These are phyloP conservation scores for Crithidia fasciculata DNA, from an alignment of 208 protist genomes.

Conservation along the genomic window DNA sequence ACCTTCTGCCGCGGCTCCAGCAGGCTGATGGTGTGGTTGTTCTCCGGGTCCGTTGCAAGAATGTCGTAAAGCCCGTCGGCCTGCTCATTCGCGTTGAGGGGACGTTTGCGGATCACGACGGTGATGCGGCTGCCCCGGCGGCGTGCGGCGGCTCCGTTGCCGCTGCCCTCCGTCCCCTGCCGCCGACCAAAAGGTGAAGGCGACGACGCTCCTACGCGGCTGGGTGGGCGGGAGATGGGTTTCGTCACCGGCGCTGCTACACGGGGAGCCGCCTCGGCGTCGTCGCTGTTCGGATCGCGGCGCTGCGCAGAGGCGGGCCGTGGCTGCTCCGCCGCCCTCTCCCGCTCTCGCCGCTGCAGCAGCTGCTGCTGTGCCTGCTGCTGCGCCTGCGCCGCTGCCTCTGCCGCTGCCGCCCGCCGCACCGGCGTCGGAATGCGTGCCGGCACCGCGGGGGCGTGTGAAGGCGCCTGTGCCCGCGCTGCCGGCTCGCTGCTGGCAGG, in stretches of 20 bases:
- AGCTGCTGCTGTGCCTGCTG: slow-evolving; percentile 17
- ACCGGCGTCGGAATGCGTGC: slow-evolving; percentile 33
- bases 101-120: slow-evolving; percentile 92
- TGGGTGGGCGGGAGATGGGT: slow-evolving; percentile 67
- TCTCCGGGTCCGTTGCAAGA: slow-evolving; percentile 86
- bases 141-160: slow-evolving; percentile 32
- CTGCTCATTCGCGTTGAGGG: slow-evolving; percentile 82
- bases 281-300: slow-evolving; percentile 56
- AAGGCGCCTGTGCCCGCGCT: slow-evolving; percentile 22
- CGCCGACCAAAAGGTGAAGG: slow-evolving; percentile 54
- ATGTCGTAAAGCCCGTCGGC: slow-evolving; percentile 88
- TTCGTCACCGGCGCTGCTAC: slow-evolving; percentile 28
- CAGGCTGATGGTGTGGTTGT: slow-evolving; percentile 76
- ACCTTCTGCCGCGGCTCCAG: slow-evolving; percentile 93
- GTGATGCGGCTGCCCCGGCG: slow-evolving; percentile 82
- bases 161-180: slow-evolving; percentile 28
- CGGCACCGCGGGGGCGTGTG: slow-evolving; percentile 24
- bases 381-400: slow-evolving; percentile 16
- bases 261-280: slow-evolving; percentile 32
- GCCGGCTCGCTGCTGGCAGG: slow-evolving; percentile 27
- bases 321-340: slow-evolving; percentile 26
- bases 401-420: slow-evolving; percentile 21
- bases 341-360: slow-evolving; percentile 27
- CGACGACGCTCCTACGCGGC: slow-evolving; percentile 58
- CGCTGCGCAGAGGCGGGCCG: slow-evolving; percentile 35